phyloP scores from a whole-genome alignment of 2,329 filamentous ascomycete genomes.

The Fusarium staphyleae region DNA sequence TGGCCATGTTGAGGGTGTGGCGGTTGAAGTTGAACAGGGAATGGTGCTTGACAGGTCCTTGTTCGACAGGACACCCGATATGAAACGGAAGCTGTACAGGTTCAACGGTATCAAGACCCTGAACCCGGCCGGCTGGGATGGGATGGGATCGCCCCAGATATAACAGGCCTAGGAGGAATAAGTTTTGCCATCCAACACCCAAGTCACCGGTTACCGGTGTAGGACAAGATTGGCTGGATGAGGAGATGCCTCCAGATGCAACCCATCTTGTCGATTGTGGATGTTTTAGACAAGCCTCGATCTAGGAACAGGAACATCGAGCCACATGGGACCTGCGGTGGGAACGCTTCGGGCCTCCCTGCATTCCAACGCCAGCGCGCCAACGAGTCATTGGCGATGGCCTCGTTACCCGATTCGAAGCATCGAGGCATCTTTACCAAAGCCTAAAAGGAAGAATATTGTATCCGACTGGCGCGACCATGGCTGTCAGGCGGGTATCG shows the following conservation, averaged over 20 bases:
- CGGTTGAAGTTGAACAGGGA: constrained; percentile 14
- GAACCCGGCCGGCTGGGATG: constrained; percentile 1
- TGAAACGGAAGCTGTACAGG: background rate
- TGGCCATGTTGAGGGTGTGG: constrained; percentile 19
- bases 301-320: constrained; percentile 9
- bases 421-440: constrained; percentile 15
- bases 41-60: constrained; percentile 6
- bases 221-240: background rate
- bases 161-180: background rate
- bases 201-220: constrained; percentile 1
- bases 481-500: background rate
- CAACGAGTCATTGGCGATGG: constrained; percentile 11
- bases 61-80: constrained; percentile 13
- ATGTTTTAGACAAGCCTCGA: constrained; percentile 4
- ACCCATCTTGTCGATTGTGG: background rate
- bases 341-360: constrained; percentile 6
- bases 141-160: constrained; percentile 29
- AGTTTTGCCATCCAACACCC: constrained; percentile 4
- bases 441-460: constrained; percentile 14
- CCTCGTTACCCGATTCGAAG: constrained; percentile 20
- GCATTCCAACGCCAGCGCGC: constrained; percentile 23
- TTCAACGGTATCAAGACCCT: background rate
- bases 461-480: constrained; percentile 30
- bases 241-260: constrained; percentile 4
- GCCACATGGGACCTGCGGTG: constrained; percentile 12